These are phyloP conservation scores for Exophiala xenobiotica DNA, from an alignment of 2,329 filamentous ascomycete species.

Conservation along the genomic window DNA sequence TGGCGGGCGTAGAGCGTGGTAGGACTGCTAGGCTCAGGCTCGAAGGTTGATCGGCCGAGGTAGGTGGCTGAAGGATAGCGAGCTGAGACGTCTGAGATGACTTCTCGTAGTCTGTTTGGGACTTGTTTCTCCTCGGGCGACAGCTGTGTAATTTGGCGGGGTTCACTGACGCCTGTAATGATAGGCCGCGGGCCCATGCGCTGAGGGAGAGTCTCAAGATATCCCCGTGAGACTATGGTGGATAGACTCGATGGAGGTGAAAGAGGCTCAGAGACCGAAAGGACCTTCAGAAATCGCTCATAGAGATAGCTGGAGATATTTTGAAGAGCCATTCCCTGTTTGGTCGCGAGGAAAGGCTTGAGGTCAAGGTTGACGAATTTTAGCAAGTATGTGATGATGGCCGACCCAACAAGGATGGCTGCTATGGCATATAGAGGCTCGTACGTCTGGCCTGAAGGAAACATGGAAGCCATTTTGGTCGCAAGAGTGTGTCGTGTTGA, in stretches of 20 bases:
- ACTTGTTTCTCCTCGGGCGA: constrained; percentile 16
- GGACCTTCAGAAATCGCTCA: constrained; percentile 9
- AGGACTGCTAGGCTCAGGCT: constrained; percentile 7
- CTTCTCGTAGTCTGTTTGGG: constrained; percentile 10
- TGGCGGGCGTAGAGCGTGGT: constrained; percentile 22
- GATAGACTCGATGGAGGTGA: constrained; percentile 6
- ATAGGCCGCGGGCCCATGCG: constrained; percentile 17
- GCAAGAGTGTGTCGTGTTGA: constrained; percentile 3
- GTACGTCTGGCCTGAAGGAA: constrained; percentile 1
- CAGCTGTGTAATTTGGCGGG: constrained; percentile 16
- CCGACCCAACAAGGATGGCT: constrained; percentile 17
- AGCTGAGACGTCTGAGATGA: constrained; percentile 13
- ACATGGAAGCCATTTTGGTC: constrained; percentile 4
- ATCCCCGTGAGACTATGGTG: constrained; percentile 14
- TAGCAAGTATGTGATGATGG: constrained; percentile 16
- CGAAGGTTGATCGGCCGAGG: constrained; percentile 25
- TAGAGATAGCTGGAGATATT: not conserved
- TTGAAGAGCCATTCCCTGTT: constrained; percentile 13
- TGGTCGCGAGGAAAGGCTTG: constrained; percentile 11
- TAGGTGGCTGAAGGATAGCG: constrained; percentile 18
- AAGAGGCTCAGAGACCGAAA: constrained; percentile 20
- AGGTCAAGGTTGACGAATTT: constrained; percentile 17
- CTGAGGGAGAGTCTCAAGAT: constrained; percentile 19
- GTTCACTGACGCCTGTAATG: constrained; percentile 13
- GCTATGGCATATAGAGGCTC: constrained; percentile 16